Conservation (phyloP, 148 eudicot species). For the Rheum nobile region DNA sequence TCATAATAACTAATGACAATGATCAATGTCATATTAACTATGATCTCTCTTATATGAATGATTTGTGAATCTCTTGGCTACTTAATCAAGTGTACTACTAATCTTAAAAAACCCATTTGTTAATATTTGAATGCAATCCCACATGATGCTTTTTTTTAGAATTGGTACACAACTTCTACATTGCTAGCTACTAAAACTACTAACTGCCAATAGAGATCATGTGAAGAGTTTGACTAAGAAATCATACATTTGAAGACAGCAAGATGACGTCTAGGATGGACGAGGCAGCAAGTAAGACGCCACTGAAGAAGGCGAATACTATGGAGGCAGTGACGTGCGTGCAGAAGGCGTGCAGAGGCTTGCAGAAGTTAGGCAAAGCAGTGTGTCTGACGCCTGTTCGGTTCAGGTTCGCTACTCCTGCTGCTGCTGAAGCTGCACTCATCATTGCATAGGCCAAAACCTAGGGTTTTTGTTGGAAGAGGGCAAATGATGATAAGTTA, state of each 20-base stretch:
- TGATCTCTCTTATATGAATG: background rate
- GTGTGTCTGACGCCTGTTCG: constrained; percentile 80
- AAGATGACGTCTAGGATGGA: constrained; percentile 57
- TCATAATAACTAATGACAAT: background rate
- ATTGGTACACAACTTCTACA: background rate
- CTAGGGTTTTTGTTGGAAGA: too few relatives aligned
- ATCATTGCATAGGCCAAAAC: constrained; percentile 71
- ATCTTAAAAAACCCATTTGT: too few relatives aligned
- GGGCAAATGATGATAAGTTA: too few relatives aligned
- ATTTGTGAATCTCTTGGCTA: background rate
- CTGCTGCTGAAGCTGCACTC: constrained; percentile 91
- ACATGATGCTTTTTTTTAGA: too few relatives aligned
- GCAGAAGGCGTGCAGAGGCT: constrained; percentile 66
- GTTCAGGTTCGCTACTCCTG: constrained; percentile 76
- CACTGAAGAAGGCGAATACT: constrained; percentile 59
- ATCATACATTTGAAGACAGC: background rate
- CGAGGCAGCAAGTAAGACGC: constrained; percentile 60
- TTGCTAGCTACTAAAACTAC: background rate
- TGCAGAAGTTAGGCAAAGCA: constrained; percentile 84
- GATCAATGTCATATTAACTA: background rate
- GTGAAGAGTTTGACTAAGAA: background rate
- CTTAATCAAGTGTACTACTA: background rate
- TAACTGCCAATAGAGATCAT: background rate
- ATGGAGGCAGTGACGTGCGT: constrained; percentile 69
- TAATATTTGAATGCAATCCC: too few relatives aligned